Base-by-base conservation (phyloP, 108 stramenopile species). In the Bacterosira constricta region DNA sequence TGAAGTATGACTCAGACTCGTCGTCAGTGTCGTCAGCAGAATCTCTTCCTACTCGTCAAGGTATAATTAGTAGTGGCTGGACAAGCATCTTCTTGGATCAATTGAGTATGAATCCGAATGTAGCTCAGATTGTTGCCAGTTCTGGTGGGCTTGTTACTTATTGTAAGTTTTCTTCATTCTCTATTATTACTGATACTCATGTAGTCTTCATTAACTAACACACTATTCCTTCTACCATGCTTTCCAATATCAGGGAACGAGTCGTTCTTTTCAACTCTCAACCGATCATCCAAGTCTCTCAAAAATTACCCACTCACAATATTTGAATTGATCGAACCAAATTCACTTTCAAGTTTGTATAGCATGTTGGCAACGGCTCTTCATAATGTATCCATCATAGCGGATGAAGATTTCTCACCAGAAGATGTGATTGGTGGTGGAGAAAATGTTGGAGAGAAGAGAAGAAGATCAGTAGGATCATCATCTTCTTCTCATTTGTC, bases 361-460 rank as follows among this genome's bases (percentile, higher is more conserved):
- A 51, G 66, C 25, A 75, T 75, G 75, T 29, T 75, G 41, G 75
- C 75, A 54, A 31, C 67, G 60, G 32, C 75, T 45, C 64, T 75
- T 29, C 59, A 75, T 46, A 45, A 67, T 23, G 66, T 67, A 27
- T 15, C 34, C 0, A 44, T 68, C 0, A 23, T 55, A 6, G 42
- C 42, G 42, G 38, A 17, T 7, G 45, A 47, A 45, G 47, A 31
- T 29, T n/a, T 42, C 9, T 37, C 18, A 41, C 27, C 21, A 46
- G 59, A 20, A n/a, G n/a, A n/a, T n/a, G n/a, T n/a, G n/a, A n/a
- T n/a, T n/a, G n/a, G n/a, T n/a, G n/a, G n/a, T n/a, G n/a, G n/a
- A n/a, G n/a, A n/a, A n/a, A n/a, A n/a, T n/a, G n/a, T n/a, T n/a
- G n/a, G n/a, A n/a, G n/a, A n/a, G n/a, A n/a, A 6, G 47, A 54